phyloP scores from a whole-genome alignment of 1,284 basidiomycete genomes.

The Neolentinus lepideus region DNA sequence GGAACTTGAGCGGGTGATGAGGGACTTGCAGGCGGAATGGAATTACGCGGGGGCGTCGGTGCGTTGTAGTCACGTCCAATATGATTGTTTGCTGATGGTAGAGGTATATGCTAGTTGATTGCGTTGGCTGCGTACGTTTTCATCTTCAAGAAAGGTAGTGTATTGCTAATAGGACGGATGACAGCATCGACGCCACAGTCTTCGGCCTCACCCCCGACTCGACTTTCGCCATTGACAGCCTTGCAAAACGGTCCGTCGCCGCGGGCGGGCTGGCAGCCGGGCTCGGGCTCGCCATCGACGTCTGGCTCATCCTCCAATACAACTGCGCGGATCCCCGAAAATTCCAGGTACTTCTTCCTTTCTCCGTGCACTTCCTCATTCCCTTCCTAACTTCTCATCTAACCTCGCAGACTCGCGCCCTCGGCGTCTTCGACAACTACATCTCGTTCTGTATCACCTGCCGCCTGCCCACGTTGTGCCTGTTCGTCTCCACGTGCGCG shows the following conservation, averaged over 20 bases:
- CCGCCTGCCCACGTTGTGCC: slow-evolving; percentile 50
- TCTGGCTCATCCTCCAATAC: slow-evolving; percentile 59
- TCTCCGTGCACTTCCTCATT: not conserved
- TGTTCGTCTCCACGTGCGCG: slow-evolving; percentile 42
- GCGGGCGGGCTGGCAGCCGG: slow-evolving; percentile 50
- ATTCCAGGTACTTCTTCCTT: slow-evolving; percentile 37
- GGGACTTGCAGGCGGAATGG: slow-evolving; percentile 41
- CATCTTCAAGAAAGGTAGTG: not conserved
- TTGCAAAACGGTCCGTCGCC: slow-evolving; percentile 42
- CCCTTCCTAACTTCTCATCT: not conserved
- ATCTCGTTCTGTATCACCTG: slow-evolving; percentile 62
- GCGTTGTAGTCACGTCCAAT: slow-evolving; percentile 8
- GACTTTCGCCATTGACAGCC: slow-evolving; percentile 36
- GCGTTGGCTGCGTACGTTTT: slow-evolving; percentile 38
- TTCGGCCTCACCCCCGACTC: slow-evolving; percentile 51
- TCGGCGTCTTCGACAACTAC: slow-evolving; percentile 50
- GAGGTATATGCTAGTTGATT: slow-evolving; percentile 28
- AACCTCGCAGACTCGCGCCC: slow-evolving; percentile 37
- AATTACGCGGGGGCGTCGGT: slow-evolving; percentile 39
- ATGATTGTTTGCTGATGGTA: not conserved
- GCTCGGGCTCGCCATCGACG: slow-evolving; percentile 50
- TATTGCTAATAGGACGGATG: not conserved
- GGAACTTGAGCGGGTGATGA: slow-evolving; percentile 12
- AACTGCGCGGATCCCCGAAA: slow-evolving; percentile 34
- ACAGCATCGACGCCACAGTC: slow-evolving; percentile 30